These are phyloP conservation scores for Deuterostichococcus epilithicus DNA, from an alignment of 139 green algal genomes.

Conservation along the genomic window DNA sequence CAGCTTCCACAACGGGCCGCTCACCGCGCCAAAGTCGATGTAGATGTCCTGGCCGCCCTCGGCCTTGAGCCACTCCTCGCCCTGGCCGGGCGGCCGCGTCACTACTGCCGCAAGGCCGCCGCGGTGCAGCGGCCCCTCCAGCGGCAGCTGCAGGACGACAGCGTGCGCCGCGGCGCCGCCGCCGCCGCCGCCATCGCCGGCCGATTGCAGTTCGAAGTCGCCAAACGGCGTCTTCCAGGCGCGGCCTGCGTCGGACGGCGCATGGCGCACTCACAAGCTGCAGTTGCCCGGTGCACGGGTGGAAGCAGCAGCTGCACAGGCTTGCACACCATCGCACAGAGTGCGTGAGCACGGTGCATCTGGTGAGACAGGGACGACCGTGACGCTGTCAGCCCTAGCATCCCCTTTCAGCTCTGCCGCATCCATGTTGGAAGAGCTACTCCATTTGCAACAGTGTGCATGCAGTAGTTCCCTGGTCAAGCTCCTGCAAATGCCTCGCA, in stretches of 20 bases:
- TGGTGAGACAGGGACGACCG: too few relatives aligned
- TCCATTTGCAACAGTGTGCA: background rate
- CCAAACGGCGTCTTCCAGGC: slow-evolving; percentile 39
- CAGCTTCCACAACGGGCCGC: too few relatives aligned
- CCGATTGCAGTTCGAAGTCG: background rate
- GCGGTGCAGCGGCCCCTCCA: slow-evolving; percentile 15
- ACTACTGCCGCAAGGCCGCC: slow-evolving; percentile 12
- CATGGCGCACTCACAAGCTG: too few relatives aligned
- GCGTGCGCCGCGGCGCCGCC: slow-evolving; percentile 1
- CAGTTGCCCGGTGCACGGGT: too few relatives aligned
- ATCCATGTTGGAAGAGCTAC: background rate
- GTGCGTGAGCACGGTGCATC: too few relatives aligned
- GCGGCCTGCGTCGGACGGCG: background rate
- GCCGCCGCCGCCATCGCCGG: background rate
- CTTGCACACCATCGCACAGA: too few relatives aligned
- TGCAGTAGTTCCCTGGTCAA: too few relatives aligned
- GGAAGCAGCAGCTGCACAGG: background rate
- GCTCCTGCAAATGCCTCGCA: background rate
- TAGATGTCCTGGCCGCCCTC: slow-evolving; percentile 14
- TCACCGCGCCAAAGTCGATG: background rate
- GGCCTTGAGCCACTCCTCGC: slow-evolving; percentile 9
- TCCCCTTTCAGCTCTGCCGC: too few relatives aligned
- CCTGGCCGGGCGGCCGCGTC: slow-evolving; percentile 4
- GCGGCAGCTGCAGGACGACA: slow-evolving; percentile 36
- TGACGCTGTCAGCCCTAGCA: too few relatives aligned